Evolutionary conservation across 2,329 filamentous ascomycete species (phyloP).

Genomic region (Trichoderma sp.): DNA sequence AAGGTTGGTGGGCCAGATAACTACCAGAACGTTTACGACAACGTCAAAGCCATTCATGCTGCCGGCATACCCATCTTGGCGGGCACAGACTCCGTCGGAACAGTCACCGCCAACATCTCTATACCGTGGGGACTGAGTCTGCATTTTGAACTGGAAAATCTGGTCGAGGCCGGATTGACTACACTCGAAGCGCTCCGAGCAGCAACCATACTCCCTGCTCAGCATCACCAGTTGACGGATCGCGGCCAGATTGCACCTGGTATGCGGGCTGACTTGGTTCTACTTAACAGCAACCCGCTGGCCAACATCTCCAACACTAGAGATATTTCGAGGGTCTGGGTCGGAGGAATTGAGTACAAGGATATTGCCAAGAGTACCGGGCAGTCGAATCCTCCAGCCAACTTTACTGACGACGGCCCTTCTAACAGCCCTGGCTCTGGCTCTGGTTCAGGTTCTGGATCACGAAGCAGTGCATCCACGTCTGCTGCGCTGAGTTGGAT

Average conservation of each 20-base stretch:
- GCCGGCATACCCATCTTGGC: slow-evolving; percentile 18
- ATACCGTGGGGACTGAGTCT: background rate
- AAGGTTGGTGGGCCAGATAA: slow-evolving; percentile 5
- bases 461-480: background rate
- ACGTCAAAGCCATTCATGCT: slow-evolving; percentile 4
- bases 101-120: slow-evolving; percentile 6
- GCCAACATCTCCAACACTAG: slow-evolving; percentile 8
- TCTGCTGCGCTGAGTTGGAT: background rate
- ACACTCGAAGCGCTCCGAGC: slow-evolving; percentile 4
- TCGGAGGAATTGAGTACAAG: slow-evolving; percentile 15
- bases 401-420: background rate
- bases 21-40: slow-evolving; percentile 2
- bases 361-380: slow-evolving; percentile 12
- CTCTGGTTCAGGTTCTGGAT: background rate
- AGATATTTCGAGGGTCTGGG: slow-evolving; percentile 8
- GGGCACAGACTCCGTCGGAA: slow-evolving; percentile 12
- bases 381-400: background rate
- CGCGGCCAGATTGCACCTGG: slow-evolving; percentile 7
- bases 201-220: slow-evolving; percentile 1
- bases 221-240: background rate
- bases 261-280: slow-evolving; percentile 1
- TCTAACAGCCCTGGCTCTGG: background rate
- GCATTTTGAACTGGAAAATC: slow-evolving; percentile 11
- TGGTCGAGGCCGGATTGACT: slow-evolving; percentile 5
- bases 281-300: slow-evolving; percentile 8